Evolutionary conservation across 2,329 filamentous ascomycete genomes (phyloP), one percentile per base, ranked within the genome.

Genomic region (Ascochyta rabiei): DNA sequence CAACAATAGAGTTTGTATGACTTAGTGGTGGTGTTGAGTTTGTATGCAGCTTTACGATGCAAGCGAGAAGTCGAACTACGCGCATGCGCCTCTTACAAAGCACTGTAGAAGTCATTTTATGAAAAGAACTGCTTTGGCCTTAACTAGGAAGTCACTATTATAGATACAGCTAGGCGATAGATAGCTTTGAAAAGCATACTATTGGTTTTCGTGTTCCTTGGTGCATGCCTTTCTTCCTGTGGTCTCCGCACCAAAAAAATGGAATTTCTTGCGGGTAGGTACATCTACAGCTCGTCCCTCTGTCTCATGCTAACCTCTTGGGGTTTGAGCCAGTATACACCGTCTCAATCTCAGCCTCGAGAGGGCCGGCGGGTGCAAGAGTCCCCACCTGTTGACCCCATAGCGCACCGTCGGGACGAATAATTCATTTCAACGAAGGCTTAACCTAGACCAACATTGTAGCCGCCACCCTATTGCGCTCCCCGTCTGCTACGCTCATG

Each of bases 251-350:
- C n/a, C n/a, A n/a, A n/a, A n/a, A n/a, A n/a, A n/a, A n/a, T n/a
- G n/a, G n/a, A n/a, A n/a, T n/a, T n/a, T n/a, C n/a, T n/a, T n/a
- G n/a, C n/a, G n/a, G n/a, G n/a, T n/a, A n/a, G n/a, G n/a, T n/a
- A n/a, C 13, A 13, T 41, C 46, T 45, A 81, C 61, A 81, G 62
- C 66, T 81, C 79, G 63, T 80, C 77, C 49, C 74, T 75, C 67
- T 76, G 77, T 59, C 69, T 71, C 62, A 61, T 30, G n/a, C 40
- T 53, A 24, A 24, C 38, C 37, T 72, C 51, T 48, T 56, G 53
- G 18, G 68, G 65, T 45, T 80, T 73, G 59, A 84, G 63, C 54
- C 82, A 75, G 62, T 79, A 81, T 68, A 83, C 72, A n/a, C 75
- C 77, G n/a, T 71, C 9, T 75, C 70, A 6, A 85, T 77, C 46